Conservation (phyloP, 495 filamentous ascomycete genomes). For the Cercophora scortea region DNA sequence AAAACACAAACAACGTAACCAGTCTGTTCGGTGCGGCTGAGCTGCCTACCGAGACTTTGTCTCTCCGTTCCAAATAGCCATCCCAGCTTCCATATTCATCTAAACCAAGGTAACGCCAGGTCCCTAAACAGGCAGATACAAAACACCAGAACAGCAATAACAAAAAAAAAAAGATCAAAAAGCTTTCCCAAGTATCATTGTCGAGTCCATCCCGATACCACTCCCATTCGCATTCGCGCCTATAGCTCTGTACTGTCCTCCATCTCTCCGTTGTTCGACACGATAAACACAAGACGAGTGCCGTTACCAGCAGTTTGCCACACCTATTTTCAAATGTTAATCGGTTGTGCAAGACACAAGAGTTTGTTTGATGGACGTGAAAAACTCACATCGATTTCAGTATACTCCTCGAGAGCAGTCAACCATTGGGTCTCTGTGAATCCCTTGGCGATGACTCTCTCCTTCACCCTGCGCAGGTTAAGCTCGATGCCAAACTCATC, state of each 20-base stretch:
- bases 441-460: conserved; percentile 88
- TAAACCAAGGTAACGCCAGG: background rate
- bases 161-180: background rate
- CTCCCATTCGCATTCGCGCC: background rate
- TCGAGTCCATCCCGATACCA: background rate
- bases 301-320: conserved; percentile 92
- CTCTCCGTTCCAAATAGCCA: no score
- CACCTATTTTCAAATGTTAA: conserved; percentile 45
- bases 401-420: conserved; percentile 82
- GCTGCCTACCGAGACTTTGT: no score
- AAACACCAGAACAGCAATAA: background rate
- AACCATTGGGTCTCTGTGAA: conserved; percentile 92
- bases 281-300: conserved; percentile 72
- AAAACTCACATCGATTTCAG: conserved; percentile 70
- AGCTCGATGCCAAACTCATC: conserved; percentile 56
- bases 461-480: conserved; percentile 76
- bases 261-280: conserved; percentile 30
- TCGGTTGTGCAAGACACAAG: conserved; percentile 8
- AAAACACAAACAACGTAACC: no score
- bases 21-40: no score
- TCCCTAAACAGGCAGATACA: background rate
- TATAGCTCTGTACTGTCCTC: conserved; percentile 21
- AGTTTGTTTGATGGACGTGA: background rate
- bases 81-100: no score
- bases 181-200: no score